phyloP scores from a whole-genome alignment of 2,329 filamentous ascomycete genomes.

The Stagonosporopsis vannaccii region DNA sequence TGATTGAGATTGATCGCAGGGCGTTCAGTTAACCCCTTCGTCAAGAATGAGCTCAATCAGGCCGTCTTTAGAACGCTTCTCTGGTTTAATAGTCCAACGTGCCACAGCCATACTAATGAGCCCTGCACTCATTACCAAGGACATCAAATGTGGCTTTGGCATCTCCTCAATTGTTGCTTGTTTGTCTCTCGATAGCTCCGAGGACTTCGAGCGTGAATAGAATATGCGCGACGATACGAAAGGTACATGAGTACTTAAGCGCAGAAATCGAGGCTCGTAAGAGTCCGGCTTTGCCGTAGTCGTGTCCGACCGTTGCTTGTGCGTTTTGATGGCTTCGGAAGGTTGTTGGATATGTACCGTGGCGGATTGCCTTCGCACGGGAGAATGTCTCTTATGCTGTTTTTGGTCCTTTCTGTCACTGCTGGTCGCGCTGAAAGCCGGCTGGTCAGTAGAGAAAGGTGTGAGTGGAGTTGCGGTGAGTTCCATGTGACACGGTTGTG shows the following conservation, averaged over 20 bases:
- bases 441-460: constrained; percentile 29
- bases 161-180: constrained; percentile 41
- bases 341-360: constrained; percentile 6
- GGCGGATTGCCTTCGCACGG: constrained; percentile 26
- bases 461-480: constrained; percentile 35
- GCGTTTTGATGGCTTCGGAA: constrained; percentile 19
- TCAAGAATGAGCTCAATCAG: constrained; percentile 30
- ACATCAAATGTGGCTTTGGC: constrained; percentile 39
- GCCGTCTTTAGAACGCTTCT: constrained; percentile 13
- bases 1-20: neutral
- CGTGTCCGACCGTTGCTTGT: constrained; percentile 31
- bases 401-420: constrained; percentile 3
- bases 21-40: constrained; percentile 4
- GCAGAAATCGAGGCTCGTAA: constrained; percentile 42
- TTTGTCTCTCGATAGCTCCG: constrained; percentile 31
- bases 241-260: constrained; percentile 41
- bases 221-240: constrained; percentile 45
- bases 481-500: constrained; percentile 40
- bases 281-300: constrained; percentile 21
- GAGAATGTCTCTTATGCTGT: constrained; percentile 19
- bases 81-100: constrained; percentile 30
- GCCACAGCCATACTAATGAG: constrained; percentile 44
- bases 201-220: constrained; percentile 35
- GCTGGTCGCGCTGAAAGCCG: neutral
- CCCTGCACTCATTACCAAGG: constrained; percentile 44